Percentiles rank a stretch among this genome's conserved stretches.
Evolutionary conservation across 2,329 filamentous ascomycete species (phyloP).

Genomic region (Arthrobotrys musiformis): DNA sequence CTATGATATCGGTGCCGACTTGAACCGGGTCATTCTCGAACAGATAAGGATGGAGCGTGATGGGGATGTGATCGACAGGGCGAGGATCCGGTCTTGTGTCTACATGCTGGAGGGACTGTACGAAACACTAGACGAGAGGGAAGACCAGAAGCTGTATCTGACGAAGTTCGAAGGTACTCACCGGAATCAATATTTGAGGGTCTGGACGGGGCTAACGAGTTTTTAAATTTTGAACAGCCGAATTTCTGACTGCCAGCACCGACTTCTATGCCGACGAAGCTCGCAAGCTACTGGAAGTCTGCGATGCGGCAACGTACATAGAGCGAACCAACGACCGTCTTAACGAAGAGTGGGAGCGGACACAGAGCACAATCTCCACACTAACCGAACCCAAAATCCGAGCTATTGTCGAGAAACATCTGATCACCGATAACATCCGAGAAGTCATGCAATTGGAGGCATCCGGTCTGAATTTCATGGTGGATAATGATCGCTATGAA

Average conservation of each 20-base stretch:
- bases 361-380: conserved; percentile 80
- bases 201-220: background rate
- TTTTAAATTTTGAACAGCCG: conserved; percentile 57
- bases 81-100: conserved; percentile 81
- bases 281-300: conserved; percentile 76
- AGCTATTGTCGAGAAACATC: conserved; percentile 79
- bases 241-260: conserved; percentile 76
- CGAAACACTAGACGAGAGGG: conserved; percentile 79
- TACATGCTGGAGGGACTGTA: conserved; percentile 92
- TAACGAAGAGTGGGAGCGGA: conserved; percentile 82
- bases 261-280: conserved; percentile 82
- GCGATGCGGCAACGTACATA: conserved; percentile 84
- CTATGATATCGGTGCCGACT: conserved; percentile 74
- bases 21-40: conserved; percentile 85
- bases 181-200: background rate
- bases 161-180: conserved; percentile 78
- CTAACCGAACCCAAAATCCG: conserved; percentile 79
- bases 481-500: conserved; percentile 83
- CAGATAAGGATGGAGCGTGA: conserved; percentile 92
- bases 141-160: conserved; percentile 83
- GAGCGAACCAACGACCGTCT: conserved; percentile 78
- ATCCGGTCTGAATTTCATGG: conserved; percentile 87
- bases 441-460: conserved; percentile 86
- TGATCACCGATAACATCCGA: conserved; percentile 80
- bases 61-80: conserved; percentile 86